These are phyloP conservation scores for Teratosphaeria zuluensis DNA, from an alignment of 2,329 filamentous ascomycete species.

Conservation along the genomic window DNA sequence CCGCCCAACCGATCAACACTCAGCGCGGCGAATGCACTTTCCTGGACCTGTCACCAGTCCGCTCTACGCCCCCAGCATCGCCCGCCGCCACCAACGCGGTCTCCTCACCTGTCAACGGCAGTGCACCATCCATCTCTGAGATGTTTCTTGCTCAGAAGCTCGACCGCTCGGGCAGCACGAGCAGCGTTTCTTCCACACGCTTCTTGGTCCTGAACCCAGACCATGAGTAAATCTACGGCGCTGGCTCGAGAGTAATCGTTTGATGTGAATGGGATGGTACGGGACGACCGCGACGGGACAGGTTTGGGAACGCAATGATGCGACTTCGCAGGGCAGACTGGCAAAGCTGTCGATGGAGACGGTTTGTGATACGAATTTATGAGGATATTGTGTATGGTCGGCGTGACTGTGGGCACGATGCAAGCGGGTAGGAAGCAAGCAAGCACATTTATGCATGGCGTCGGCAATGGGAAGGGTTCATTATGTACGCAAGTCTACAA, in stretches of 20 bases:
- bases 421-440: not conserved
- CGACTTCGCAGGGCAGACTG: no score
- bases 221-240: not conserved
- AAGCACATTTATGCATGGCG: not conserved
- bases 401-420: not conserved
- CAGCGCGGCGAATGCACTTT: slow-evolving; percentile 2
- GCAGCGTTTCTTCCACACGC: slow-evolving; percentile 34
- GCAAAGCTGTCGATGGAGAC: not conserved
- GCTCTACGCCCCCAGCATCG: slow-evolving; percentile 4
- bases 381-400: not conserved
- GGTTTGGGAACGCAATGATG: no score
- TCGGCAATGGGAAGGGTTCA: not conserved
- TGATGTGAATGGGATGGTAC: no score
- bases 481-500: not conserved
- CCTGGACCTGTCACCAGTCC: slow-evolving; percentile 9
- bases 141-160: slow-evolving; percentile 1
- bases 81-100: not conserved
- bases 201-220: slow-evolving; percentile 47
- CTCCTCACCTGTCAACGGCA: not conserved
- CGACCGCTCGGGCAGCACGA: slow-evolving; percentile 49
- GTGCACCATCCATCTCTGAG: not conserved
- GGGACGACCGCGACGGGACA: no score
- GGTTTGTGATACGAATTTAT: not conserved
- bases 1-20: not conserved
- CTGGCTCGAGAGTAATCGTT: not conserved